Base-by-base conservation (phyloP, 202 grass and related monocot genomes). In the Hordeum pubiflorum region DNA sequence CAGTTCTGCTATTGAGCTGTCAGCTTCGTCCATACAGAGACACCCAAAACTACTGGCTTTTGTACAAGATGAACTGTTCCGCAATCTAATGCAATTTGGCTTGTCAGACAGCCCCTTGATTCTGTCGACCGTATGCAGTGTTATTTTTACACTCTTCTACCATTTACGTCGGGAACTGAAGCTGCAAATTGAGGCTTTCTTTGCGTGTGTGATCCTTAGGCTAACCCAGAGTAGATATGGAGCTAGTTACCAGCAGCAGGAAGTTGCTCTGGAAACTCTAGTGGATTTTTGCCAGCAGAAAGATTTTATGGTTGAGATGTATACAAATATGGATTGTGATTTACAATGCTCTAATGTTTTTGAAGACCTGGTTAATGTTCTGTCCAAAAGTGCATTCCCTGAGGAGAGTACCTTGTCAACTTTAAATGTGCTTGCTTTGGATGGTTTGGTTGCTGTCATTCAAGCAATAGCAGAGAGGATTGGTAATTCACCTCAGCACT, bases 261-360 rank as follows among this genome's bases (percentile, higher is more conserved):
- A 97, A 87, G 86, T 97, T 23, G 88, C 88, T 14, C 57, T 97
- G 82, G 95, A 97, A 84, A 80, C 90, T 86, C 69, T 97, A 20
- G 86, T 94, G 34, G 95, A 93, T 79, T 97, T 97, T 70, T 97
- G 95, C 70, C 71, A 88, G 81, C 95, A 97, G 75, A 94, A 93
- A 83, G 89, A 88, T 69, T 97, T 97, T 75, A 94, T 97, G 92
- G 82, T 88, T 21, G 95, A 97, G 86, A 97, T 97, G 95, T 94
- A 94, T 91, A 83, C 77, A 0, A 97, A 97, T 60, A 94, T 97
- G 84, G 95, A 97, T 50, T 97, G 95, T 79, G 90, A 97, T 76
- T 84, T 97, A 69, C 87, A 90, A 58, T 97, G 92, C 79, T 77
- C 81, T 74, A 97, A 97, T 88, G 76, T 94, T 80, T 94, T 97